A percentile compares a stretch with the other conserved stretches of the same genome.
Evolutionary conservation across 2,329 filamentous ascomycete species (phyloP).

Genomic region (Coccinonectria pachysandricola): DNA sequence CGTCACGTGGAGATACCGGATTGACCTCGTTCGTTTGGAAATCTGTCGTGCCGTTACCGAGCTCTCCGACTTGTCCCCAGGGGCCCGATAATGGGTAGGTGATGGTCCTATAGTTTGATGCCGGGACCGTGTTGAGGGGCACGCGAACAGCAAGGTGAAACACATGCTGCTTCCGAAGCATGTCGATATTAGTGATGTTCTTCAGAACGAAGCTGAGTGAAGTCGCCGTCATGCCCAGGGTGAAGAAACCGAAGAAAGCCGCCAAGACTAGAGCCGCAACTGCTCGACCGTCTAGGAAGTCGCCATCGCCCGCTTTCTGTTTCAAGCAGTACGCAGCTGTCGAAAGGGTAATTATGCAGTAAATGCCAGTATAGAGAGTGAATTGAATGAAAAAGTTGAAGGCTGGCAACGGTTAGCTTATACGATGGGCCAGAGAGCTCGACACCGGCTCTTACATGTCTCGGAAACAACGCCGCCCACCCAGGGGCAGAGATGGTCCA

Average conservation of each 20-base stretch:
- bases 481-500: conserved; percentile 96
- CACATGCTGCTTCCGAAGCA: conserved; percentile 51
- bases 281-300: conserved; percentile 45
- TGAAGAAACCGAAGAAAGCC: conserved; percentile 71
- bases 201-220: conserved; percentile 58
- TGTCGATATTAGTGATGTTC: conserved; percentile 81
- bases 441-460: conserved; percentile 40
- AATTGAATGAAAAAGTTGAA: conserved; percentile 95
- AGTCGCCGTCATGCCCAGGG: conserved; percentile 63
- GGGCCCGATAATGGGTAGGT: conserved; percentile 43
- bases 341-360: conserved; percentile 54
- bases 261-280: conserved; percentile 56
- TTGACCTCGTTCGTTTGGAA: conserved; percentile 2
- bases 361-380: conserved; percentile 59
- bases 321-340: conserved; percentile 54
- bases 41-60: conserved; percentile 1
- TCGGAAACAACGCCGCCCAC: conserved; percentile 90
- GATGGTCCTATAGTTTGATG: conserved; percentile 38
- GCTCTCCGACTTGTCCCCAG: background rate
- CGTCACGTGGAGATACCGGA: conserved; percentile 25
- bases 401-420: conserved; percentile 28
- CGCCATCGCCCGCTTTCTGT: conserved; percentile 35
- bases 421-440: background rate
- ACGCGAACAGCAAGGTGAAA: conserved; percentile 69
- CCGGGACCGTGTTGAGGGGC: conserved; percentile 35